phyloP scores from a whole-genome alignment of 352 stramenopile species.

The Globisporangium canariense region DNA sequence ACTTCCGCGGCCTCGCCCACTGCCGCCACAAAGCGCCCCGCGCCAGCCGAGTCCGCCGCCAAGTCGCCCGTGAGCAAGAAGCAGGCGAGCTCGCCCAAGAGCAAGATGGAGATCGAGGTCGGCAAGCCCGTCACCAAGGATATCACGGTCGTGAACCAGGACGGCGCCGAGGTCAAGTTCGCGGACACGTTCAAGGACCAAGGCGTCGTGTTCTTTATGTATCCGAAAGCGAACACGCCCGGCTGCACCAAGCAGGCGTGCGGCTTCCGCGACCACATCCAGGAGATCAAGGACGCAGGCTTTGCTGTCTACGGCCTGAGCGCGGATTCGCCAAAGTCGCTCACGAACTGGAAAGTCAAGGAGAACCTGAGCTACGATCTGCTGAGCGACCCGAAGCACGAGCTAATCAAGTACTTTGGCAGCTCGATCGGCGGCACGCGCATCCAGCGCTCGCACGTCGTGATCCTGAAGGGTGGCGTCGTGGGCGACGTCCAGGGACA shows the following conservation, averaged over 20 bases:
- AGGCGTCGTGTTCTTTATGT: slow-evolving; percentile 89
- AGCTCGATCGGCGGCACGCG: slow-evolving; percentile 76
- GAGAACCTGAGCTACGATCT: slow-evolving; percentile 77
- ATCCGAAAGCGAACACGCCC: slow-evolving; percentile 80
- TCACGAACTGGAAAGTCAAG: slow-evolving; percentile 81
- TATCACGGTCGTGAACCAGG: slow-evolving; percentile 72
- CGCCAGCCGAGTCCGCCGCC: slow-evolving; percentile 18
- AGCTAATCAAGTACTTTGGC: slow-evolving; percentile 86
- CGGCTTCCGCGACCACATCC: slow-evolving; percentile 82
- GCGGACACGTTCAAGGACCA: slow-evolving; percentile 71
- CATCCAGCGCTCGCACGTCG: slow-evolving; percentile 81
- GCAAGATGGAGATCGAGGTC: slow-evolving; percentile 26
- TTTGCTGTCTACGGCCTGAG: slow-evolving; percentile 82
- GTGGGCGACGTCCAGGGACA: slow-evolving; percentile 79
- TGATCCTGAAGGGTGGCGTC: slow-evolving; percentile 76
- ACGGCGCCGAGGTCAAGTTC: slow-evolving; percentile 52
- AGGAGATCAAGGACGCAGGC: slow-evolving; percentile 75
- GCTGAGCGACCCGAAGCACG: slow-evolving; percentile 74
- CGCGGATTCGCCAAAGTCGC: slow-evolving; percentile 63
- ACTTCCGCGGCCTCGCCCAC: slow-evolving; percentile 6
- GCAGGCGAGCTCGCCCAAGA: slow-evolving; percentile 27
- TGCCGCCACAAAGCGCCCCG: slow-evolving; percentile 42
- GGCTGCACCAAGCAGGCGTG: slow-evolving; percentile 88
- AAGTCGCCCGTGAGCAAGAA: slow-evolving; percentile 44
- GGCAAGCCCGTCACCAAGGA: slow-evolving; percentile 54